Evolutionary conservation across 164 flowering plant genomes (phyloP).

Genomic region (Houttuynia cordata): DNA sequence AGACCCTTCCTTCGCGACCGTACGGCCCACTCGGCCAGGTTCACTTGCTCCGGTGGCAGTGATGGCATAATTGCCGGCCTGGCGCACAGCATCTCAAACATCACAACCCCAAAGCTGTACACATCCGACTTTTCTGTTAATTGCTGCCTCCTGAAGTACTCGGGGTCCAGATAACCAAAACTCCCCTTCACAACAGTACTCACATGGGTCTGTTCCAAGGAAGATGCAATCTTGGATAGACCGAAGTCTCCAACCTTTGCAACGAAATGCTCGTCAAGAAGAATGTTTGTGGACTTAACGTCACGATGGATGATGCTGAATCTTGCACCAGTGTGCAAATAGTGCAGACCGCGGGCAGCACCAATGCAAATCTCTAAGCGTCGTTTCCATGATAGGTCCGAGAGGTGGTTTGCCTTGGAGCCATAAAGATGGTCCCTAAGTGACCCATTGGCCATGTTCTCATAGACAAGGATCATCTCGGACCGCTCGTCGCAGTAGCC

Average conservation of each 20-base stretch:
- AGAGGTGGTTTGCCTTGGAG: background rate
- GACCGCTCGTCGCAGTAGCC: constrained; percentile 14
- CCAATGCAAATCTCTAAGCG: constrained; percentile 13
- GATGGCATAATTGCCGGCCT: constrained; percentile 10
- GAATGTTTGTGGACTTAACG: constrained; percentile 15
- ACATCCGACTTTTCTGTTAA: constrained; percentile 14
- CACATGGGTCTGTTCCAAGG: constrained; percentile 13
- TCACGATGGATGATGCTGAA: constrained; percentile 14
- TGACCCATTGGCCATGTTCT: constrained; percentile 12
- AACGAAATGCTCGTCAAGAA: constrained; percentile 11
- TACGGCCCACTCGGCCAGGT: constrained; percentile 18
- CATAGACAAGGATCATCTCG: constrained; percentile 16
- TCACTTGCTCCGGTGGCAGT: constrained; percentile 15
- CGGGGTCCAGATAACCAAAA: constrained; percentile 14
- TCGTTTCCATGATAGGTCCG: constrained; percentile 11
- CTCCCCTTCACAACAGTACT: constrained; percentile 15
- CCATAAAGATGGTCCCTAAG: constrained; percentile 15
- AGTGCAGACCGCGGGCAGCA: constrained; percentile 15
- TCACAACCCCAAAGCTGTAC: constrained; percentile 13
- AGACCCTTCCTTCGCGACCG: constrained; percentile 13
- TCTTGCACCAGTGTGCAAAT: constrained; percentile 13
- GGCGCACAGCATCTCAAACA: constrained; percentile 11
- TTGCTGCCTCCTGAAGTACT: constrained; percentile 13
- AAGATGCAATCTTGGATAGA: constrained; percentile 9
- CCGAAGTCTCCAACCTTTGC: constrained; percentile 16